Percentiles rank a stretch among this genome's conserved stretches.
Evolutionary conservation across 2,329 filamentous ascomycete genomes (phyloP).

Genomic region (Aspergillus tubingensis): DNA sequence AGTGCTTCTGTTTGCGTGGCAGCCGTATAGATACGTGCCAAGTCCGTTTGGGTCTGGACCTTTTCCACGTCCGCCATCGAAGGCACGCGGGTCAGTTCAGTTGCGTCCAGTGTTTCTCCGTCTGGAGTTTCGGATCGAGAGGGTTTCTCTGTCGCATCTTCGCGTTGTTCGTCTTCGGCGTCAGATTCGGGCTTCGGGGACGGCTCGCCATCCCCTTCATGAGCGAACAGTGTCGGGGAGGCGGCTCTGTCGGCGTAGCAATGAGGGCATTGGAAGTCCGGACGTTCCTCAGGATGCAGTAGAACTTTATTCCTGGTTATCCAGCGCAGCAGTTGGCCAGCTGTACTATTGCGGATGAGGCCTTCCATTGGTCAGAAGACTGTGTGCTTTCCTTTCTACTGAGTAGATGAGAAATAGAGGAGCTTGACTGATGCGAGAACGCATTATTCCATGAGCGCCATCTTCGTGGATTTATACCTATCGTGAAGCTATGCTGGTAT

Average conservation of each 20-base stretch:
- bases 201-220: neutral
- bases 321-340: constrained; percentile 4
- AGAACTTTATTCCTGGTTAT: neutral
- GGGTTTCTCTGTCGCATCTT: neutral
- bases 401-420: neutral
- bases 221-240: neutral
- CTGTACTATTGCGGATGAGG: constrained; percentile 1
- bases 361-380: neutral
- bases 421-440: neutral
- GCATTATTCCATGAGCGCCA: neutral
- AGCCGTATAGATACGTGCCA: constrained; percentile 1
- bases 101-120: neutral
- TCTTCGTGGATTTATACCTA: neutral
- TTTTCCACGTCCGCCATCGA: constrained; percentile 6
- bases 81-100: constrained; percentile 1
- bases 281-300: constrained; percentile 3
- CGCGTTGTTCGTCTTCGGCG: neutral
- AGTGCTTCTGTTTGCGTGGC: constrained; percentile 8
- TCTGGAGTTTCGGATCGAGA: neutral
- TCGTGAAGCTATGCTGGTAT: neutral
- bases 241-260: neutral
- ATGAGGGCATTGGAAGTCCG: constrained; percentile 1
- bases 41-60: constrained; percentile 1
- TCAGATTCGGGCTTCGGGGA: neutral
- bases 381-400: too few species aligned